A percentile compares a stretch with the other conserved stretches of the same genome.
Conservation (phyloP, 176 grass and related monocot genomes). For the Guadua angustifolia region DNA sequence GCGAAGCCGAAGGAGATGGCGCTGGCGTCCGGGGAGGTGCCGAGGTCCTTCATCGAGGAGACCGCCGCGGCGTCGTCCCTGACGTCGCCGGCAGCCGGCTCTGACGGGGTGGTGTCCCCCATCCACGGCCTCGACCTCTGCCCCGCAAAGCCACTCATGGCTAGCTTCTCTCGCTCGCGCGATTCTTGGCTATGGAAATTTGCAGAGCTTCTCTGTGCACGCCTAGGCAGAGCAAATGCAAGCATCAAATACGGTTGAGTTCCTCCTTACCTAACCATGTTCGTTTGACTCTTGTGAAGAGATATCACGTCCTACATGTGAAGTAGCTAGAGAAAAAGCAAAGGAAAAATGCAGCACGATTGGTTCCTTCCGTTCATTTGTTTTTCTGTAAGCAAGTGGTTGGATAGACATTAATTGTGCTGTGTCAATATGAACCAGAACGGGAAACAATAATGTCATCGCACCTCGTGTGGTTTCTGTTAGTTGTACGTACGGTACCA, state of each 20-base stretch:
- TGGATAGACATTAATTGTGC: neutral
- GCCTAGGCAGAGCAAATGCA: constrained; percentile 37
- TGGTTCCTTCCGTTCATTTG: constrained; percentile 8
- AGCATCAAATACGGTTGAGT: constrained; percentile 20
- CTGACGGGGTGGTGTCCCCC: constrained; percentile 45
- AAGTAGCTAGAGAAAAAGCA: neutral
- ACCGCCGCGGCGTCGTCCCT: constrained; percentile 44
- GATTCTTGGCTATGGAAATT: neutral
- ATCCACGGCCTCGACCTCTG: constrained; percentile 64
- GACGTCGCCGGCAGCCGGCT: constrained; percentile 36
- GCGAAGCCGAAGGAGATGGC: constrained; percentile 98
- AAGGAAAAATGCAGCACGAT: constrained; percentile 10
- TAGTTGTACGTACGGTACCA: neutral
- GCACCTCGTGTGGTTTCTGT: neutral
- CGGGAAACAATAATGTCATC: constrained; percentile 1
- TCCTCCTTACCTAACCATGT: constrained; percentile 25
- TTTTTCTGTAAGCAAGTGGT: constrained; percentile 7
- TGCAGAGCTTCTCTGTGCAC: neutral
- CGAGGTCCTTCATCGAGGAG: constrained; percentile 63
- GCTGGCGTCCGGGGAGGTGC: constrained; percentile 71
- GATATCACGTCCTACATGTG: constrained; percentile 48
- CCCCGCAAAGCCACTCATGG: constrained; percentile 68
- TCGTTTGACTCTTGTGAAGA: constrained; percentile 43
- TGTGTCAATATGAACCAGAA: constrained; percentile 23
- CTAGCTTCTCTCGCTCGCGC: neutral